Conservation (phyloP, 176 grass and related monocot genomes). For the Typha latifolia region DNA sequence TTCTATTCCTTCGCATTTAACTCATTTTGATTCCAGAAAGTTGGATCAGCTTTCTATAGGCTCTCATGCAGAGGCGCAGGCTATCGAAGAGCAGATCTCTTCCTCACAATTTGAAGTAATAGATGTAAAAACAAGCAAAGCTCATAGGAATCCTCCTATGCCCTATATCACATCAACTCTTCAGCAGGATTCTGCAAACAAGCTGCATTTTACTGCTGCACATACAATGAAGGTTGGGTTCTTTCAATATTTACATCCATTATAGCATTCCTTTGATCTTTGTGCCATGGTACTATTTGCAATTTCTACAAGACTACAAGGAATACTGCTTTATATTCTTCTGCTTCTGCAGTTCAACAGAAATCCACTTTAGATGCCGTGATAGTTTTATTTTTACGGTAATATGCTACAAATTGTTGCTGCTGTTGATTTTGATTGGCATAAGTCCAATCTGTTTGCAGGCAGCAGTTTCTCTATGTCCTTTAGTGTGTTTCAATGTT, state of each 20-base stretch:
- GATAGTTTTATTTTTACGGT: no score
- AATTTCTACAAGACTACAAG: no score
- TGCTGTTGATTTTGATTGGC: no score
- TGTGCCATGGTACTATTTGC: background rate
- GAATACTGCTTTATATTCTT: no score
- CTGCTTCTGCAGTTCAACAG: no score
- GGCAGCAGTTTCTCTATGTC: no score
- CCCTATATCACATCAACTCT: constrained; percentile 97
- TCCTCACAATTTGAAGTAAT: constrained; percentile 56
- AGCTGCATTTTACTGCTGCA: constrained; percentile 53
- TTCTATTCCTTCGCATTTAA: constrained; percentile 48
- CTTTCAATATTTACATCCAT: constrained; percentile 14
- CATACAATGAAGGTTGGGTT: constrained; percentile 85
- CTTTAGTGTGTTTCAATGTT: no score
- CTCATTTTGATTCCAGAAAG: constrained; percentile 63
- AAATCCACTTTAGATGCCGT: no score
- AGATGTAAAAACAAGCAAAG: constrained; percentile 59
- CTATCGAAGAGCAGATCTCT: constrained; percentile 50
- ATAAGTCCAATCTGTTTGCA: no score
- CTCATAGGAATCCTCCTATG: constrained; percentile 65
- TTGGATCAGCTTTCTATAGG: constrained; percentile 71
- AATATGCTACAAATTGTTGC: no score
- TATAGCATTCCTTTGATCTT: constrained; percentile 6
- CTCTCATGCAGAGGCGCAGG: constrained; percentile 43
- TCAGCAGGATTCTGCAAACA: constrained; percentile 87